A percentile compares a stretch with the other conserved stretches of the same genome.
Conservation (phyloP, 495 filamentous ascomycete genomes). For the Cercophora samala region DNA sequence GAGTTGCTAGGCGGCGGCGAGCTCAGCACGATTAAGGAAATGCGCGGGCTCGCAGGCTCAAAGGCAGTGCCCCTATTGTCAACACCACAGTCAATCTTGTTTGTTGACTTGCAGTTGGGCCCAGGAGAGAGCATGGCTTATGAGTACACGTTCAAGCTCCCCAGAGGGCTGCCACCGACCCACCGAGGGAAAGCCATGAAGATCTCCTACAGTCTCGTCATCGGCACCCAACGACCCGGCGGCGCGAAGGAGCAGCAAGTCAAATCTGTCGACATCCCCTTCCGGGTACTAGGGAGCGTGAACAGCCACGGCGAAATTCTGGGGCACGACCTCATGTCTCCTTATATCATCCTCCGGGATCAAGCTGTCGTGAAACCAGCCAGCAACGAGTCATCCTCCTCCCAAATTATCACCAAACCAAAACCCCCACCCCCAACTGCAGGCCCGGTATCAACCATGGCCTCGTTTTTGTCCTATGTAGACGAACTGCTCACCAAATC, state of each 20-base stretch:
- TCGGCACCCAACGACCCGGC: constrained; percentile 86
- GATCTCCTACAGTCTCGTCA: constrained; percentile 83
- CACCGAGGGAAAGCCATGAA: constrained; percentile 93
- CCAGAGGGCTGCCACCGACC: constrained; percentile 80
- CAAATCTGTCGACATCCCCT: constrained; percentile 87
- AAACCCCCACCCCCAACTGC: constrained; percentile 9
- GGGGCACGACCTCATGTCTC: constrained; percentile 85
- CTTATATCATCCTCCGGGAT: constrained; percentile 86
- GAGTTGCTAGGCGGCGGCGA: constrained; percentile 82
- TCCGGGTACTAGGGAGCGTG: constrained; percentile 88
- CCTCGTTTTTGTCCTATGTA: constrained; percentile 74
- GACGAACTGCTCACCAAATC: constrained; percentile 70
- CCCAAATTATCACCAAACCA: constrained; percentile 11
- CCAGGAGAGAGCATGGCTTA: constrained; percentile 89
- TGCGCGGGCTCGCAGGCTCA: constrained; percentile 76
- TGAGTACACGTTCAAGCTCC: constrained; percentile 79
- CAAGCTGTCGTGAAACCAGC: constrained; percentile 63
- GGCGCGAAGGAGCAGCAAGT: constrained; percentile 74
- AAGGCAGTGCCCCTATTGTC: constrained; percentile 84
- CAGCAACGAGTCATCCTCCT: constrained; percentile 25
- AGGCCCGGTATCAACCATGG: constrained; percentile 37
- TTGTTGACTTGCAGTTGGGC: constrained; percentile 82
- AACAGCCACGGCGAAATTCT: constrained; percentile 63
- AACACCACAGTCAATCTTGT: constrained; percentile 94
- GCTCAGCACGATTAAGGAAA: constrained; percentile 88